Base-by-base conservation (phyloP, 345 rosid species). In the Punica granatum region DNA sequence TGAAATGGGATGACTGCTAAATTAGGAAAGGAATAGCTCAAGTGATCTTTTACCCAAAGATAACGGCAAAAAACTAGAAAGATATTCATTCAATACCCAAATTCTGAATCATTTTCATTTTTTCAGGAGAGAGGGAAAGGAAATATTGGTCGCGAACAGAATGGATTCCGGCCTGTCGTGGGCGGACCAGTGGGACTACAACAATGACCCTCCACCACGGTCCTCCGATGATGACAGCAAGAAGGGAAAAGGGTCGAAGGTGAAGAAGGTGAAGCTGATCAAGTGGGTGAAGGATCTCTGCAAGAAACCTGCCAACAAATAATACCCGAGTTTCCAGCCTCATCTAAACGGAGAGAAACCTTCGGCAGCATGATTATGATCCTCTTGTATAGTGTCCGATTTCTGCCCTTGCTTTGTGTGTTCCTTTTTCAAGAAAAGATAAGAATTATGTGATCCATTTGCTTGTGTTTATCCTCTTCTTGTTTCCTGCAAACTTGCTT, bases 131-230 rank as follows among this genome's bases (percentile, higher is more conserved):
- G 7, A 25, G 59, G 37, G 32, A 42, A 13, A 54, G 42, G 21
- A 26, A 36, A 66, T 7, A 28, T 6, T n/a, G 28, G 8, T 49
- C 25, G 12, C 58, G 9, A 6, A 51, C 12, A 8, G 66, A 30
- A 83, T 82, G 90, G 85, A 84, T 77, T 71, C 80, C n/a, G 90
- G 85, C 30, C 69, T 65, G 25, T 84, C 88, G 1, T 84, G 90
- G 90, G 88, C 90, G n/a, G 90, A 86, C 60, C 88, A 84, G 75
- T 84, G 90, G 90, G 90, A 86, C 53, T 67, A 60, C 31, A n/a
- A 75, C 65, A 63, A 67, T 11, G 71, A 79, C 23, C 85, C 83
- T 12, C 84, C 82, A 42, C 78, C 66, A n/a, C 69, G 81, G 4
- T 34, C 64, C 7, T 39, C 67, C 1, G 66, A 75, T 0, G 76